Base-by-base conservation (phyloP, 805 yeast species). In the Zygosaccharomyces bailii region DNA sequence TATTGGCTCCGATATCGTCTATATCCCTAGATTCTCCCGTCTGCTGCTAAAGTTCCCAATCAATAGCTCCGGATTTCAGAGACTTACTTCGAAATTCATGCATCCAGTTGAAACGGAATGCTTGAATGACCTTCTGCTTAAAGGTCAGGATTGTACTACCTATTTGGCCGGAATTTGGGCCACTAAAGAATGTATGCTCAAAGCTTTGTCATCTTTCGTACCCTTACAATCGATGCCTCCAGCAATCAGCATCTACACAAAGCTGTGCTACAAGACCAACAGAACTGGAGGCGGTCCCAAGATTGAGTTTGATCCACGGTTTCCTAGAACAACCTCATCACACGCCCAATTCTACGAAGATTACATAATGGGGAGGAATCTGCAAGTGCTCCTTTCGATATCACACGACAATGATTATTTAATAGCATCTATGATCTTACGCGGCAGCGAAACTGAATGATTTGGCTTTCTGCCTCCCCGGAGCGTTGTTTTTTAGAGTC, bases 111-210 rank as follows among this genome's bases (percentile, higher is more conserved):
- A 48, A 19, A 20, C 38, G 9, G 25, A 21, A 21, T 21, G 25
- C 25, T 21, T 21, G 2, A 31, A 37, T 3, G 63, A 57, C 42
- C 40, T 52, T n/a, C 25, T 39, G 5, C 32, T 33, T 2, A 23
- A 21, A n/a, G 10, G 7, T 11, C 21, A 8, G 31, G 23, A 20
- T 13, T 21, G 45, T n/a, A 19, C 37, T 1, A 45, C 40, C 5
- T 63, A 58, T 45, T 39, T 58, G 2, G 60, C 60, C 7, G 65
- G 68, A 3, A 41, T 62, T 11, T 63, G 68, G 68, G 64, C 66
- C 3, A 38, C 57, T 2, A 63, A 63, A 43, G 68, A 63, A 42
- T 49, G 64, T 3, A 7, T 50, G 2, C 52, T 48, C 17, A 63
- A 63, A 43, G 53, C 62, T 1, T 36, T 63, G 18, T 34, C 47